Base-by-base conservation (phyloP, 495 filamentous ascomycete species). In the Neurospora discreta region DNA sequence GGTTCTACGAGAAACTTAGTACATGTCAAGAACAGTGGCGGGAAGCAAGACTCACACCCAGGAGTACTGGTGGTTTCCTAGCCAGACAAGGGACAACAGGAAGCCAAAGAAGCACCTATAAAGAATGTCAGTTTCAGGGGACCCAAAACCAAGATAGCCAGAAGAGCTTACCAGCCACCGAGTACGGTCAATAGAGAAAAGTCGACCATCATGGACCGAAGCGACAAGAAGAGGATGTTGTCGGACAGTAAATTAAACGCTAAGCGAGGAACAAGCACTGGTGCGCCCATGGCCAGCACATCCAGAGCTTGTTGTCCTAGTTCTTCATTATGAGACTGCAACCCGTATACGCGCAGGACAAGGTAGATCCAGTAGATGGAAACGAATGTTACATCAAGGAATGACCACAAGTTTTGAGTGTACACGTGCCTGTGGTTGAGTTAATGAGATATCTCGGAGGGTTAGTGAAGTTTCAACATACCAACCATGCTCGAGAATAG, bases 351-450 rank as follows among this genome's bases (percentile, higher is more conserved):
- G 23, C 90, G 89, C 26, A 92, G 74, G 46, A 83, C 69, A 11
- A 91, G 77, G 76, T 92, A 93, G 70, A 82, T 74, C 72, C 82
- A 79, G 76, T 90, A 92, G 33, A 92, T 88, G 67, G 80, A 26
- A 30, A 86, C 83, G 76, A 92, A 93, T 23, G 86, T 87, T 39
- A 91, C 85, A 74, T 93, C 90, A 16, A 93, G 85, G 78, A 93
- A 93, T 0, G 90, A 90, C 90, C 90, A 93, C 23, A 93, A 84
- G 74, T 92, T 91, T 75, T 93, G 89, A 6, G 90, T 91, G 76
- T 92, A 91, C 8, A 92, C 91, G 67, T 87, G 84, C 90, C 90
- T 92, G 30, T 39, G 8, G 40, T 5, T 18, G 20, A 39, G 26
- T 74, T 44, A 71, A 74, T 44, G 36, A 71, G 73, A 70, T 65